A percentile compares a stretch with the other conserved stretches of the same genome.
phyloP scores from a whole-genome alignment of 805 yeast genomes.

The Candida cerambycidarum region DNA sequence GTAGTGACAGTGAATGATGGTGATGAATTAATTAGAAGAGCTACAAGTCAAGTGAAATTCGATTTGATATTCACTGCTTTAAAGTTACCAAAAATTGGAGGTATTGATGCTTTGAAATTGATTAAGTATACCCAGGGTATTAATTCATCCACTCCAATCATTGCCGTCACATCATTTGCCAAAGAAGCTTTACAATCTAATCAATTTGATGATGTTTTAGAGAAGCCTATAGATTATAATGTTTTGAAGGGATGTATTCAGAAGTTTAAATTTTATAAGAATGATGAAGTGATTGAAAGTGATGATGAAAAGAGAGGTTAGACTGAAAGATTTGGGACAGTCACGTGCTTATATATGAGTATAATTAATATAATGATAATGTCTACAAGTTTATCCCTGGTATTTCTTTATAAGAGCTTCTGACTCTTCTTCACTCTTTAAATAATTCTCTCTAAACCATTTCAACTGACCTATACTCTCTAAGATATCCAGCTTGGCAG shows the following conservation, averaged over 20 bases:
- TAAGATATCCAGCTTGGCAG: conserved; percentile 83
- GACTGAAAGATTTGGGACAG: no score
- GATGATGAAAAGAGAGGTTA: conserved; percentile 22
- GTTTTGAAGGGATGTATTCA: conserved; percentile 23
- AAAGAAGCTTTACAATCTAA: conserved; percentile 59
- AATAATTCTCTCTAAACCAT: conserved; percentile 73
- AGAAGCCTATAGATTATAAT: conserved; percentile 56
- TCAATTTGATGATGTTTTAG: conserved; percentile 67
- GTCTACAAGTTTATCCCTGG: neutral
- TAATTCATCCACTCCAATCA: conserved; percentile 75
- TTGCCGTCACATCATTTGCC: conserved; percentile 71
- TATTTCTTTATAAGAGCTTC: conserved; percentile 3
- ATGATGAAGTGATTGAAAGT: conserved; percentile 29
- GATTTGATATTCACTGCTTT: conserved; percentile 81
- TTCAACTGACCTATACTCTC: conserved; percentile 84
- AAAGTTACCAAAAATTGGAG: conserved; percentile 63
- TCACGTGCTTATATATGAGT: neutral
- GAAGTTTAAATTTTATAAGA: conserved; percentile 16
- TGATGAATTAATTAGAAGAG: conserved; percentile 77
- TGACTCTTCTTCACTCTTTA: conserved; percentile 29
- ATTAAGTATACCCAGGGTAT: conserved; percentile 72
- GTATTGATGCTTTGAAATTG: conserved; percentile 74
- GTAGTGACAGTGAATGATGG: conserved; percentile 78
- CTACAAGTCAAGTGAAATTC: conserved; percentile 79
- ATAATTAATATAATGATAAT: neutral